Percentiles rank a stretch among this genome's conserved stretches.
These are phyloP conservation scores for Caloboletus inedulis DNA, from an alignment of 1,284 basidiomycete species.

Conservation along the genomic window DNA sequence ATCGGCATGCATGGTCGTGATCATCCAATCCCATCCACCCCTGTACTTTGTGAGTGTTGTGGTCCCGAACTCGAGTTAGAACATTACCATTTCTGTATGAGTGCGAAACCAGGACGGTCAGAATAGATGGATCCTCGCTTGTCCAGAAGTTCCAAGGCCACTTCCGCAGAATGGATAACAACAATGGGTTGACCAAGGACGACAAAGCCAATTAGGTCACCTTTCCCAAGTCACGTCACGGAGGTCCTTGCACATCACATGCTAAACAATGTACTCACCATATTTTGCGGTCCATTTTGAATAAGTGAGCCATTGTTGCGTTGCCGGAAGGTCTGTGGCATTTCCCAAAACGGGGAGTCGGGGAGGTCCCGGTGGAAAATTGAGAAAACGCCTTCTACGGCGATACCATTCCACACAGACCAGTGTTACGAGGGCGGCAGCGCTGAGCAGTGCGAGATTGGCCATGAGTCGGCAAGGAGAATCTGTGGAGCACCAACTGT, in stretches of 20 bases:
- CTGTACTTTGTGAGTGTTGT: background rate
- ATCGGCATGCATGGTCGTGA: slow-evolving; percentile 2
- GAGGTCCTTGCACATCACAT: background rate
- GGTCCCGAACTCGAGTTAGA: background rate
- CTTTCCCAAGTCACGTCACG: background rate
- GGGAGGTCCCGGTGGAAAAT: slow-evolving; percentile 7
- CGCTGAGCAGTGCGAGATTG: background rate
- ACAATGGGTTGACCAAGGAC: slow-evolving; percentile 10
- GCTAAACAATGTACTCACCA: background rate
- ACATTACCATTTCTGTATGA: slow-evolving; percentile 3
- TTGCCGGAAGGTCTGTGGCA: background rate
- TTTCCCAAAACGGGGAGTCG: slow-evolving; percentile 5
- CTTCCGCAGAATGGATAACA: slow-evolving; percentile 1
- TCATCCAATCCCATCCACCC: slow-evolving; percentile 11
- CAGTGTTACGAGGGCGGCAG: background rate
- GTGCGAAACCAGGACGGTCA: slow-evolving; percentile 6
- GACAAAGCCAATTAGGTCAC: slow-evolving; percentile 2
- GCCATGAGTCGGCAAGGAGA: background rate
- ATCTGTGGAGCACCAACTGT: background rate
- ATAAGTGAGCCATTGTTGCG: slow-evolving; percentile 5
- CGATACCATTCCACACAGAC: slow-evolving; percentile 1
- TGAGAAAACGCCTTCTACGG: background rate
- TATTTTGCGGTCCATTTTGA: slow-evolving; percentile 5
- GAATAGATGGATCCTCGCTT: slow-evolving; percentile 8
- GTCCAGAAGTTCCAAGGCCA: slow-evolving; percentile 5